Percentiles rank a stretch among this genome's conserved stretches.
Evolutionary conservation across 257 asterid species (phyloP).

Genomic region (Paulownia fortunei): DNA sequence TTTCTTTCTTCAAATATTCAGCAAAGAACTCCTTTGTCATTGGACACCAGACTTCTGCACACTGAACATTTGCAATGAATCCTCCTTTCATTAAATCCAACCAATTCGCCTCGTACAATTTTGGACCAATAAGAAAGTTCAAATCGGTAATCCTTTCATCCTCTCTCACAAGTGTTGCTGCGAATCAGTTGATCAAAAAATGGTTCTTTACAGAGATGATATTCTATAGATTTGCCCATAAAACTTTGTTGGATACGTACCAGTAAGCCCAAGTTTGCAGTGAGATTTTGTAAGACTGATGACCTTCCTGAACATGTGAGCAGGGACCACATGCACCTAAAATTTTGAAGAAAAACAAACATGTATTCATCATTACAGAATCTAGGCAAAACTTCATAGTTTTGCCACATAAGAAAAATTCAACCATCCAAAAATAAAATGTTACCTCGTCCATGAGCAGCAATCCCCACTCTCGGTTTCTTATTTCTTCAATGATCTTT

Average conservation of each 20-base stretch:
- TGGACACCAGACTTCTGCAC: constrained; percentile 94
- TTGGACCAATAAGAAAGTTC: constrained; percentile 87
- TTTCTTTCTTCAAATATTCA: constrained; percentile 75
- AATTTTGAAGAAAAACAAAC: constrained; percentile 15
- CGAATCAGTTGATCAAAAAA: constrained; percentile 32
- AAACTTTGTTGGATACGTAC: constrained; percentile 34
- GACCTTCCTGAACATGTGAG: constrained; percentile 86
- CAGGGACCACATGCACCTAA: constrained; percentile 88
- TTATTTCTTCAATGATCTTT: constrained; percentile 82
- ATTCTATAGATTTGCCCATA: neutral
- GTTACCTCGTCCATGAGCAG: constrained; percentile 85
- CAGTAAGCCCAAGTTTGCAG: constrained; percentile 86
- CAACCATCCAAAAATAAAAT: constrained; percentile 4
- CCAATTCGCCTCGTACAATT: constrained; percentile 89
- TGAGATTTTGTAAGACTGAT: constrained; percentile 82
- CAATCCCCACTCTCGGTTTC: constrained; percentile 87
- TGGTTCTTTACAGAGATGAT: neutral
- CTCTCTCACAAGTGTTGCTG: constrained; percentile 91
- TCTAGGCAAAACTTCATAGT: neutral
- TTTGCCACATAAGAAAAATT: neutral
- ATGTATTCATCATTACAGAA: constrained; percentile 6
- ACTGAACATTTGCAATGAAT: constrained; percentile 84
- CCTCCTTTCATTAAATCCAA: constrained; percentile 87
- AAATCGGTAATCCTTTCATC: constrained; percentile 82
- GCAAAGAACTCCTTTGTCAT: constrained; percentile 88